Conservation (phyloP, 192 early-diverging fungal genomes). For the Backusella macrospora region DNA sequence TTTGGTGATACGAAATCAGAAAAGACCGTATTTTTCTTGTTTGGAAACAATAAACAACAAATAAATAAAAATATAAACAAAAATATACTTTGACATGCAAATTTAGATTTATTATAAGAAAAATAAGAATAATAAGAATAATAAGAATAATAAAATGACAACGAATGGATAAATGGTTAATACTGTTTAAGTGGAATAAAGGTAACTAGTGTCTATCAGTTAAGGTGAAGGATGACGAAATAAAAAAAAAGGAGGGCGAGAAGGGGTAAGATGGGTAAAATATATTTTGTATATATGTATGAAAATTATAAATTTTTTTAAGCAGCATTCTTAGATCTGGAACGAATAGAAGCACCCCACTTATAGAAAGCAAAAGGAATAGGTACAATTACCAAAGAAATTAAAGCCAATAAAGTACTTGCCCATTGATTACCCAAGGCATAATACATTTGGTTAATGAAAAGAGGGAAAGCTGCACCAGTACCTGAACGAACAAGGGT, state of each 20-base stretch:
- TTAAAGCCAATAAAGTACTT: constrained; percentile 33
- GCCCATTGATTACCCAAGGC: constrained; percentile 36
- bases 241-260: neutral
- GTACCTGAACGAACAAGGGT: constrained; percentile 30
- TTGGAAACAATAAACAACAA: neutral
- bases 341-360: constrained; percentile 27
- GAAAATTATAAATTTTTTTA: neutral
- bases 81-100: neutral
- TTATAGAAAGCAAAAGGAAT: constrained; percentile 38
- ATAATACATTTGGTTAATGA: constrained; percentile 39
- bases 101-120: neutral
- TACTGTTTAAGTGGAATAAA: neutral
- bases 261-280: neutral
- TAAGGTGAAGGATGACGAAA: neutral
- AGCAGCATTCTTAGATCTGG: constrained; percentile 25
- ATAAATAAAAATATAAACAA: neutral
- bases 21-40: neutral
- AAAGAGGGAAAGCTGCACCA: constrained; percentile 41
- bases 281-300: neutral
- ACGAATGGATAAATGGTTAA: neutral
- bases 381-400: constrained; percentile 37
- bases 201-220: neutral
- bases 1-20: neutral
- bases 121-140: neutral
- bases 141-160: neutral